phyloP scores from a whole-genome alignment of 805 yeast genomes.

The Torulaspora microellipsoides region DNA sequence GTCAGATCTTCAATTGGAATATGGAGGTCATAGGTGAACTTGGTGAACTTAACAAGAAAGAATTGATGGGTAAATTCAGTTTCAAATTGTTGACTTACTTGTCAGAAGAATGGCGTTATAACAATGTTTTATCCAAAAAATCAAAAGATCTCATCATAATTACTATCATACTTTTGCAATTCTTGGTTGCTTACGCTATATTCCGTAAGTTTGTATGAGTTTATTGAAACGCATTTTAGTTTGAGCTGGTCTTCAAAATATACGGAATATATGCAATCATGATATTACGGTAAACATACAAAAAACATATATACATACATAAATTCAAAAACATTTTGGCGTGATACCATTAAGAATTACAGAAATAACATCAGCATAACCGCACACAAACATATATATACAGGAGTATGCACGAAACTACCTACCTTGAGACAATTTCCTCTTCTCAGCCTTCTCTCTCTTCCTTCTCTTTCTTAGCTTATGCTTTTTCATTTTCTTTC shows the following conservation, averaged over 20 bases:
- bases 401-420: constrained; percentile 9
- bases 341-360: too few relatives aligned
- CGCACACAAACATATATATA: constrained; percentile 6
- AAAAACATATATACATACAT: constrained; percentile 3
- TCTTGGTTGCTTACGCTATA: constrained; percentile 8
- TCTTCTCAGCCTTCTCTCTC: constrained; percentile 78
- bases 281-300: not conserved
- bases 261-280: not conserved
- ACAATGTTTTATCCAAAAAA: constrained; percentile 18
- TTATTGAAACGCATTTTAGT: constrained; percentile 1
- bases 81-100: constrained; percentile 43
- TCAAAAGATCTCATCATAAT: constrained; percentile 12
- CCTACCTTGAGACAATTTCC: constrained; percentile 51
- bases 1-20: constrained; percentile 61
- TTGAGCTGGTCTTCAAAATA: not conserved
- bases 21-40: constrained; percentile 59
- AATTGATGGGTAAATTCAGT: constrained; percentile 50
- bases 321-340: not conserved
- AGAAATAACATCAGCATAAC: too few relatives aligned
- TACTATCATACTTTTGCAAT: constrained; percentile 7
- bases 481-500: constrained; percentile 96
- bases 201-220: constrained; percentile 11
- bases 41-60: constrained; percentile 57
- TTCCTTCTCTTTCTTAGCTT: constrained; percentile 96
- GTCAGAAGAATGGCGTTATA: constrained; percentile 33